These are phyloP conservation scores for Pichia eremophila DNA, from an alignment of 805 yeast genomes.

Conservation along the genomic window DNA sequence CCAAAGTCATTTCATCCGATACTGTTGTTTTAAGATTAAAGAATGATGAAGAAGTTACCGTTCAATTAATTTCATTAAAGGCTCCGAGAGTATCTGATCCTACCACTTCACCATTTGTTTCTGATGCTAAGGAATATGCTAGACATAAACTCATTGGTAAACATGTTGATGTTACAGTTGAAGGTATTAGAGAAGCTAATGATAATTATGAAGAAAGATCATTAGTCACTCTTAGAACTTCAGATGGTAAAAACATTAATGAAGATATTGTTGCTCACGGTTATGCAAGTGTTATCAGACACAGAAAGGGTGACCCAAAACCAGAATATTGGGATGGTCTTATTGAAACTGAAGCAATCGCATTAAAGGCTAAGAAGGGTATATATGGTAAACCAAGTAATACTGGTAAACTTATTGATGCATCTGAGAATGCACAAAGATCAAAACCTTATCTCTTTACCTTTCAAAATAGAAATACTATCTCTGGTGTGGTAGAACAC, in stretches of 20 bases:
- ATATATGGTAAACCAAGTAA: constrained; percentile 52
- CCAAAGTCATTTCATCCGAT: constrained; percentile 60
- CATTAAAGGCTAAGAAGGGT: constrained; percentile 50
- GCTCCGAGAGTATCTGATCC: constrained; percentile 63
- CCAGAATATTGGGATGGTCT: constrained; percentile 72
- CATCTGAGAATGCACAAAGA: constrained; percentile 62
- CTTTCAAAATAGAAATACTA: constrained; percentile 53
- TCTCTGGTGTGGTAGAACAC: constrained; percentile 64
- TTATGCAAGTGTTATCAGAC: constrained; percentile 68
- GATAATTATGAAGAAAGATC: constrained; percentile 58
- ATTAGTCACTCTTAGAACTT: constrained; percentile 45
- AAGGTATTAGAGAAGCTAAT: constrained; percentile 53
- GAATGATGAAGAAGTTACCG: constrained; percentile 47
- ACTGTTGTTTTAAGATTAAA: constrained; percentile 47
- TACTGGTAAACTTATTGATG: constrained; percentile 60
- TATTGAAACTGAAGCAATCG: constrained; percentile 57
- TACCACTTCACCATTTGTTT: constrained; percentile 44
- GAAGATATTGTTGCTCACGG: constrained; percentile 55
- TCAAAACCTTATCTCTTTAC: constrained; percentile 69
- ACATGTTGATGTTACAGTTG: constrained; percentile 49
- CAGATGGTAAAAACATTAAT: constrained; percentile 50
- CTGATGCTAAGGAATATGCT: constrained; percentile 65
- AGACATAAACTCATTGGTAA: constrained; percentile 66
- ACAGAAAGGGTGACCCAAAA: constrained; percentile 62
- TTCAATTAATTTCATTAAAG: constrained; percentile 68